These are phyloP conservation scores for Tausonia pullulans DNA, from an alignment of 1,284 basidiomycete genomes.

Conservation along the genomic window DNA sequence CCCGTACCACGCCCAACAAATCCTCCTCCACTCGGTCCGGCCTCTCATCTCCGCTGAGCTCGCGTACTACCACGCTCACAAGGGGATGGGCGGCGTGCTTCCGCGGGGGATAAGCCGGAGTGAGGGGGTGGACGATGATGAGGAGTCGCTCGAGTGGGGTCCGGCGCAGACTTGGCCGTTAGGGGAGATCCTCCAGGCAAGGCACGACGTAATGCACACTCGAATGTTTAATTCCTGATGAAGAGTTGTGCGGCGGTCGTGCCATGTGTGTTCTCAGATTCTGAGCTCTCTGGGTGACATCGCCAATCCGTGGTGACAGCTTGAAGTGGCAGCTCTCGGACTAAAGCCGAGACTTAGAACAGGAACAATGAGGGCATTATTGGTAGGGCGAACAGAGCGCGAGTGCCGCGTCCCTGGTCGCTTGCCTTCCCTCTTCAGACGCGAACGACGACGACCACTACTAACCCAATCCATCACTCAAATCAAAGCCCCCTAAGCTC, in stretches of 20 bases:
- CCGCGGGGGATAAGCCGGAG: background rate
- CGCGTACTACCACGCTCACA: slow-evolving; percentile 33
- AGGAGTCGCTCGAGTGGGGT: slow-evolving; percentile 25
- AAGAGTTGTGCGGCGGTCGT: background rate
- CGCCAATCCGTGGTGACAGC: too few relatives aligned
- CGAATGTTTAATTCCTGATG: slow-evolving; percentile 70
- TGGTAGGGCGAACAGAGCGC: too few relatives aligned
- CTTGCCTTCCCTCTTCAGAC: too few relatives aligned
- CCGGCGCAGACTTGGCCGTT: slow-evolving; percentile 90
- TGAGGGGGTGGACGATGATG: slow-evolving; percentile 17
- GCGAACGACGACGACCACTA: too few relatives aligned
- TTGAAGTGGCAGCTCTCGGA: too few relatives aligned
- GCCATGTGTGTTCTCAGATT: too few relatives aligned
- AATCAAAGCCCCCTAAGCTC: too few relatives aligned
- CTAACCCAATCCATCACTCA: too few relatives aligned
- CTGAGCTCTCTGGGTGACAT: too few relatives aligned
- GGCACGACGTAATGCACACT: slow-evolving; percentile 92
- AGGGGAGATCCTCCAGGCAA: slow-evolving; percentile 78
- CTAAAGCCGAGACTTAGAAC: too few relatives aligned
- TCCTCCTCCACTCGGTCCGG: slow-evolving; percentile 61
- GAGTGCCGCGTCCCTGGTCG: too few relatives aligned
- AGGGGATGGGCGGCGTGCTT: slow-evolving; percentile 27
- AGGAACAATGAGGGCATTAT: too few relatives aligned
- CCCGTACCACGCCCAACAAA: slow-evolving; percentile 82
- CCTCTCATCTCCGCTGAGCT: slow-evolving; percentile 51